These are phyloP conservation scores for Fomes fomentarius DNA, from an alignment of 1,284 basidiomycete genomes.

Conservation along the genomic window DNA sequence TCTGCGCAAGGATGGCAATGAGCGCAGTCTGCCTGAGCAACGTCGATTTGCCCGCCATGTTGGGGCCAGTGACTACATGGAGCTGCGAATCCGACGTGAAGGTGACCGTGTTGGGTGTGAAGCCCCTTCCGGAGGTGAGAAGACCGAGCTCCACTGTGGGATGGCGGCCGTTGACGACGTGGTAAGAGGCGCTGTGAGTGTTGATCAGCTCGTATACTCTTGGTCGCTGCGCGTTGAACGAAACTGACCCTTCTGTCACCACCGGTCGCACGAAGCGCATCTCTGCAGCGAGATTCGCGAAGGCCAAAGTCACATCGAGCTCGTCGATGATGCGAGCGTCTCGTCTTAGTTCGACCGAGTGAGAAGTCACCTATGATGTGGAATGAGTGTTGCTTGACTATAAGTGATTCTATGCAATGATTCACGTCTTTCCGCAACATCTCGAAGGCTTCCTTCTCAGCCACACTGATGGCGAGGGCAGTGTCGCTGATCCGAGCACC, in stretches of 20 bases:
- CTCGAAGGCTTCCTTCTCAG: slow-evolving; percentile 76
- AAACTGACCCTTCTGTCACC: slow-evolving; percentile 69
- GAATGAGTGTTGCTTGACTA: background rate
- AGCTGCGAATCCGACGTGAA: slow-evolving; percentile 66
- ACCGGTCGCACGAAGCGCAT: slow-evolving; percentile 77
- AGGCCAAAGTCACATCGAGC: slow-evolving; percentile 84
- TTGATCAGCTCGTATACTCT: slow-evolving; percentile 2
- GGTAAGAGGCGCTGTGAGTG: slow-evolving; percentile 56
- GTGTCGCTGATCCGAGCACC: slow-evolving; percentile 67
- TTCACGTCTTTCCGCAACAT: slow-evolving; percentile 67
- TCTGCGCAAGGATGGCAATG: slow-evolving; percentile 90
- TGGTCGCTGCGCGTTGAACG: background rate
- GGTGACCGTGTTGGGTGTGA: slow-evolving; percentile 81
- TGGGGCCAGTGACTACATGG: slow-evolving; percentile 91
- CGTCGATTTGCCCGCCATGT: slow-evolving; percentile 97
- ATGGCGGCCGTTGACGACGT: slow-evolving; percentile 84
- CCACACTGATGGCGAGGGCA: slow-evolving; percentile 52
- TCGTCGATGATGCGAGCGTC: slow-evolving; percentile 89
- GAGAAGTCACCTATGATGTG: slow-evolving; percentile 58
- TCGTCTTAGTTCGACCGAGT: slow-evolving; percentile 58
- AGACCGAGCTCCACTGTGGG: slow-evolving; percentile 93
- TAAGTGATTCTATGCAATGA: background rate
- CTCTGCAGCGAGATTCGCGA: slow-evolving; percentile 84
- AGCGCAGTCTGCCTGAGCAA: slow-evolving; percentile 91
- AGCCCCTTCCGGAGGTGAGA: slow-evolving; percentile 71